Conservation (phyloP, 2,329 filamentous ascomycete species). For the Arthrinium puccinioides region DNA sequence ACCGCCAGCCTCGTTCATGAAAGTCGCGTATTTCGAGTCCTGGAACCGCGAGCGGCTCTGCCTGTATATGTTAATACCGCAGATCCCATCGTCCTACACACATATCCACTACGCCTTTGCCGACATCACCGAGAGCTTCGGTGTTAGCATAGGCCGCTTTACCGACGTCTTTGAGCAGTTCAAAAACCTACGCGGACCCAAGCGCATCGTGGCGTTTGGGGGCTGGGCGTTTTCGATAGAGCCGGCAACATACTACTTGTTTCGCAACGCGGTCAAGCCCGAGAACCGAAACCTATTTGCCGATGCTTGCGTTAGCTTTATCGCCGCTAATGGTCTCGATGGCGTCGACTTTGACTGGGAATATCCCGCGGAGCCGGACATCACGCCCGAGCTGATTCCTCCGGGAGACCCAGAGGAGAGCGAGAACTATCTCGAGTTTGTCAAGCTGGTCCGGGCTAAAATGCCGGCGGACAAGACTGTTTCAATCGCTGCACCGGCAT, state of each 20-base stretch:
- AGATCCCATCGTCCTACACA: background rate
- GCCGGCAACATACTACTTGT: conserved; percentile 10
- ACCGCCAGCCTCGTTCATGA: conserved; percentile 8
- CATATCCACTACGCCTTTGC: conserved; percentile 9
- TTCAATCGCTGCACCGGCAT: conserved; percentile 15
- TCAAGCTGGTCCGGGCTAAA: conserved; percentile 5
- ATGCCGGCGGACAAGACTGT: conserved; percentile 4
- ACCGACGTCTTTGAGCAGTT: conserved; percentile 8
- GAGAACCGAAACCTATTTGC: conserved; percentile 8
- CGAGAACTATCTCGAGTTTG: conserved; percentile 7
- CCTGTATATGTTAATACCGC: background rate
- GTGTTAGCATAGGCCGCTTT: background rate
- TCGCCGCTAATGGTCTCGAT: conserved; percentile 16
- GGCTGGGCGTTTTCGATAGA: conserved; percentile 12
- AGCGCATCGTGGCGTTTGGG: conserved; percentile 12
- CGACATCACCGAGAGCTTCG: conserved; percentile 5
- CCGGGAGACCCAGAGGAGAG: conserved; percentile 7
- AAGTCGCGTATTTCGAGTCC: background rate
- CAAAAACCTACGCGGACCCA: conserved; percentile 7
- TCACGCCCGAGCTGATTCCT: conserved; percentile 8
- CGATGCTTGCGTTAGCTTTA: conserved; percentile 15
- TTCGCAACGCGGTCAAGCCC: conserved; percentile 7
- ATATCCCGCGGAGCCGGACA: conserved; percentile 15
- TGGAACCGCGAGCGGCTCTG: background rate
- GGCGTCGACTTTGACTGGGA: conserved; percentile 30